Evolutionary conservation across 225 moss, liverwort and hornwort genomes (phyloP).

Genomic region (Asterella californica): DNA sequence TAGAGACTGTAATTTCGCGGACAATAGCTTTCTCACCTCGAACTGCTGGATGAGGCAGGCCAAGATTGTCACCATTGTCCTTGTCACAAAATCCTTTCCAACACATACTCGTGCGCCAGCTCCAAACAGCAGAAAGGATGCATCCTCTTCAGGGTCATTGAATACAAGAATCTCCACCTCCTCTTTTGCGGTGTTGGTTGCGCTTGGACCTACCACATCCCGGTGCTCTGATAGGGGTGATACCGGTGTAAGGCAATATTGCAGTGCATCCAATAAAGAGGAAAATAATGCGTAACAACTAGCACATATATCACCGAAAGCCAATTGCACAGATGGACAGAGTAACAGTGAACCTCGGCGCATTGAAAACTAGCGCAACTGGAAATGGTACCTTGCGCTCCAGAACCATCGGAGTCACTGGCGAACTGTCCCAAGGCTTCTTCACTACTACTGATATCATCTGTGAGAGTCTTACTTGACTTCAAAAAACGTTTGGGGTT

Average conservation of each 20-base stretch:
- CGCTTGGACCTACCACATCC: conserved; percentile 3
- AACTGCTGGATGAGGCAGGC: conserved; percentile 19
- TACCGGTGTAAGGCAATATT: not conserved
- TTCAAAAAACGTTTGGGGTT: conserved; percentile 40
- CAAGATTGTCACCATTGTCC: conserved; percentile 23
- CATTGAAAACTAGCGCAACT: too few species aligned
- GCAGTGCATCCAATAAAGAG: not conserved
- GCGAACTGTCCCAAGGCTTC: too few species aligned
- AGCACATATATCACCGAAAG: not conserved
- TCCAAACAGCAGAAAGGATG: conserved; percentile 18
- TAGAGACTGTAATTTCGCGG: too few species aligned
- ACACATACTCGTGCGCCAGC: conserved; percentile 17
- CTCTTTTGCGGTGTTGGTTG: not conserved
- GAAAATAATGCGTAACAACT: not conserved
- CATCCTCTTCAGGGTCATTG: conserved; percentile 7
- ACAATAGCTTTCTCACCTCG: conserved; percentile 10
- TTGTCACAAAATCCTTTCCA: conserved; percentile 6
- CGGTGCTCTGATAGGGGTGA: not conserved
- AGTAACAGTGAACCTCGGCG: too few species aligned
- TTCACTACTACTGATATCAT: not conserved
- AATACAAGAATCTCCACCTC: conserved; percentile 1
- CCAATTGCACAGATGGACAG: not conserved
- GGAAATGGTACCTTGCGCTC: conserved; percentile 7
- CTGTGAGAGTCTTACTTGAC: not conserved
- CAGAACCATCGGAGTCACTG: not conserved